Base-by-base conservation (phyloP, 495 filamentous ascomycete genomes). In the Xylona heveae region DNA sequence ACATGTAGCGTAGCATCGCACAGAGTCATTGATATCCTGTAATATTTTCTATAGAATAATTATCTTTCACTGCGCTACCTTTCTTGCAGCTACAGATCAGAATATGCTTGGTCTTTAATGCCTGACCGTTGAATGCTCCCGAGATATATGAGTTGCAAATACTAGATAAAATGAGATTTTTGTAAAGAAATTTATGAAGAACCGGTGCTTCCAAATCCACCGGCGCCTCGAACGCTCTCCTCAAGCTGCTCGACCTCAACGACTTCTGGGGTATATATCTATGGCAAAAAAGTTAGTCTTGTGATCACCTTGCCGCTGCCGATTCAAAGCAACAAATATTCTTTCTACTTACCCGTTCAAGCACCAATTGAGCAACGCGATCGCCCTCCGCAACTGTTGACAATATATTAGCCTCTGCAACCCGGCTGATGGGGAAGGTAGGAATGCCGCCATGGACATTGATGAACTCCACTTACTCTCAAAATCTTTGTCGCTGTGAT, bases 161-260 rank as follows among this genome's bases (percentile, higher is more conserved):
- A n/a, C n/a, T n/a, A n/a, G n/a, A n/a, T n/a, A n/a, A n/a, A n/a
- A n/a, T n/a, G n/a, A n/a, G n/a, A n/a, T n/a, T n/a, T n/a, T n/a
- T n/a, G n/a, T n/a, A 30, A 17, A 29, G 14, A 19, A 30, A 31
- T 27, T 30, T 29, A 30, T 37, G 10, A 30, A 3, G 3, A 10
- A 26, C 85, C 88, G 9, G 88, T 97, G 44, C 83, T 93, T 20
- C 88, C 88, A 45, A 97, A 97, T 6, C 88, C 88, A 12, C 83
- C 85, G 0, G 69, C 81, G 15, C 88, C 88, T 30, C 88, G 58
- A 14, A 85, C 76, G 44, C 79, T 93, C 64, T 81, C 81, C 47
- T 88, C 81, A 37, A 97, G 53, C 55, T 82, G 68, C 52, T 77
- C 62, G 6, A 94, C 88, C 43, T 88, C 82, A 31, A 73, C 45